Evolutionary conservation across 106 monocot species (phyloP).

Genomic region (Dioscorea alata): DNA sequence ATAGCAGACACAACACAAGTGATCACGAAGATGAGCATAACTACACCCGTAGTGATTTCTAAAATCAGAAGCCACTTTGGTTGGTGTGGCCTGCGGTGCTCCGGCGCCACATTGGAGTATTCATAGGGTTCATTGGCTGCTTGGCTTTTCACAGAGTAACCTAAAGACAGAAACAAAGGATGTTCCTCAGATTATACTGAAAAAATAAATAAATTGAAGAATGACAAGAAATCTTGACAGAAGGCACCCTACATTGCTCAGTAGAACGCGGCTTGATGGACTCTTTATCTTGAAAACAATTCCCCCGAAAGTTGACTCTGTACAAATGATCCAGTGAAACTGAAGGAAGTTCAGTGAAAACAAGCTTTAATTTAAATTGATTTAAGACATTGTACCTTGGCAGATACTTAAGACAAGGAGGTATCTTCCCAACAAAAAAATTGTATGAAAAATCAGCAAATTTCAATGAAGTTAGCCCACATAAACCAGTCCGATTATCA

Average conservation of each 20-base stretch:
- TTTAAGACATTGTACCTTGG: constrained; percentile 42
- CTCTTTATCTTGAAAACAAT: constrained; percentile 54
- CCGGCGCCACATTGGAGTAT: constrained; percentile 4
- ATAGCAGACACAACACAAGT: constrained; percentile 14
- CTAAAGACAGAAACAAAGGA: constrained; percentile 5
- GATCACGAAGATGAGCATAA: constrained; percentile 35
- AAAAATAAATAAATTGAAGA: background rate
- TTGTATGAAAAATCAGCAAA: constrained; percentile 84
- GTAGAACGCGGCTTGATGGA: constrained; percentile 34
- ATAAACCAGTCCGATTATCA: constrained; percentile 36
- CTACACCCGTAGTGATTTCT: constrained; percentile 54
- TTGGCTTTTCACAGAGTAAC: constrained; percentile 19
- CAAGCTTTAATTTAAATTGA: background rate
- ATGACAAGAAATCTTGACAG: background rate
- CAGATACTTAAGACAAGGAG: constrained; percentile 51
- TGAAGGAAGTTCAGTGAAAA: constrained; percentile 11
- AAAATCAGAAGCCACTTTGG: constrained; percentile 79
- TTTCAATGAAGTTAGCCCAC: constrained; percentile 31
- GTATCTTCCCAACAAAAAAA: constrained; percentile 68
- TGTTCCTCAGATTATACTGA: too few species aligned
- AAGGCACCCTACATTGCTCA: constrained; percentile 51
- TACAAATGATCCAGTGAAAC: background rate
- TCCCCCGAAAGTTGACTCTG: constrained; percentile 73
- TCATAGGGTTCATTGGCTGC: constrained; percentile 11
- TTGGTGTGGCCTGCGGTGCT: constrained; percentile 29